Evolutionary conservation across 1,139 yeast species (phyloP), one percentile per base, ranked within the genome.

Genomic region (Sugiyamaella japonica): DNA sequence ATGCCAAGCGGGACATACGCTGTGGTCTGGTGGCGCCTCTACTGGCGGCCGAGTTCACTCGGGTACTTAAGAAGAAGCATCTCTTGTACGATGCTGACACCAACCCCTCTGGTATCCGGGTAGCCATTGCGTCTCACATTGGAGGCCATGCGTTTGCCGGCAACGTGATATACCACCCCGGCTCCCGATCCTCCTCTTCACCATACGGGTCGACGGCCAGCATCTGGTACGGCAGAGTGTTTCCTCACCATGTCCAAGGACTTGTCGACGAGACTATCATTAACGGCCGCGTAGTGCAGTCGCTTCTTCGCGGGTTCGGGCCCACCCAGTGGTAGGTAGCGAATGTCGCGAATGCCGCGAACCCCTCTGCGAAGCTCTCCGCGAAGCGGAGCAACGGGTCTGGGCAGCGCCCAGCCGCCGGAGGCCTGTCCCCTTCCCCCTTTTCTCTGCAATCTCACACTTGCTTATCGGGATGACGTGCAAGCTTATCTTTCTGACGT

Each of bases 101-200:
- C 0, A 63, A 69, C 39, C 66, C 69, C 0, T 52, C 62, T 2
- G 73, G 73, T 2, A 67, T 76, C 1, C 72, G 74, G n/a, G 76
- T 84, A 16, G 88, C 88, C 0, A 65, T 77, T 15, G 74, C 85
- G 1, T 81, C 88, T 9, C 95, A 86, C 66, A 73, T 86, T 43
- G 91, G 93, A 0, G 95, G 95, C 0, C 95, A 86, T 66, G 86
- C 67, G 29, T 86, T 82, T 66, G 93, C 95, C 1, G 95, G 93
- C 0, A 86, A 86, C 65, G 82, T 86, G 15, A 70, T 86, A 1
- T 79, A 79, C 54, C 81, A 81, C 59, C 59, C 61, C n/a, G 17
- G 20, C 41, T 3, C 15, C 31, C 6, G 12, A 42, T 20, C n/a
- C 44, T 29, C 34, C 2, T 29, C 34, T 29, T 29, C 6, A 20